Evolutionary conservation across 371 early-diverging fungal genomes (phyloP).

Genomic region (Massospora cicadina): DNA sequence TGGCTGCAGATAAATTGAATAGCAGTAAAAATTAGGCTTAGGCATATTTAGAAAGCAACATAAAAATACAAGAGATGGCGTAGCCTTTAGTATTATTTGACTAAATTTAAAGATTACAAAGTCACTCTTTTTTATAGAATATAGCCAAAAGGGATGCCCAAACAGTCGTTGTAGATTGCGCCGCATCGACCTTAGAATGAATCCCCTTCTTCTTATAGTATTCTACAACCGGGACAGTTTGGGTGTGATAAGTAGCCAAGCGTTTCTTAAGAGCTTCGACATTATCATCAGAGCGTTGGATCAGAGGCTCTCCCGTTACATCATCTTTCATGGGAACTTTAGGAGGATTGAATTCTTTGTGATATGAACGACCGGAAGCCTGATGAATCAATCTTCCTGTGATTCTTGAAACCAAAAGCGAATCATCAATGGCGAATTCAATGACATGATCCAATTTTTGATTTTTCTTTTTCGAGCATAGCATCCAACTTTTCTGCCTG

Average conservation of each 20-base stretch:
- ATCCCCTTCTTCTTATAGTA: conserved; percentile 91
- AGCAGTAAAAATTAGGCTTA: too few species aligned
- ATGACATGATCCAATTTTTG: conserved; percentile 79
- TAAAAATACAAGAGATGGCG: too few species aligned
- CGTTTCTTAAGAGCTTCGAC: conserved; percentile 87
- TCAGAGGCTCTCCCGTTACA: conserved; percentile 89
- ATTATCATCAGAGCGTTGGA: conserved; percentile 96
- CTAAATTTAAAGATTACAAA: not conserved
- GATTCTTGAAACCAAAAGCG: conserved; percentile 83
- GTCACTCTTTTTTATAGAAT: conserved; percentile 23
- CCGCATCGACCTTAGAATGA: conserved; percentile 82
- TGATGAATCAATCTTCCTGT: conserved; percentile 92
- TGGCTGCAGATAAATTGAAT: too few species aligned
- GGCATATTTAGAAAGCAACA: too few species aligned
- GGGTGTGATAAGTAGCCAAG: conserved; percentile 82
- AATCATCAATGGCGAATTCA: conserved; percentile 87
- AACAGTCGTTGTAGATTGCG: conserved; percentile 72
- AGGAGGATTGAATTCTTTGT: conserved; percentile 91
- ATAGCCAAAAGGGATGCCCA: conserved; percentile 84
- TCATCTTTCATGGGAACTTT: conserved; percentile 85
- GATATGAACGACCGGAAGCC: conserved; percentile 90
- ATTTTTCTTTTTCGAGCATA: conserved; percentile 67
- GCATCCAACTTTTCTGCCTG: conserved; percentile 97
- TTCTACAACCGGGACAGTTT: conserved; percentile 90
- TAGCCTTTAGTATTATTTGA: too few species aligned